These are phyloP conservation scores for Knufia petricola DNA, from an alignment of 2,329 filamentous ascomycete genomes.

Conservation along the genomic window DNA sequence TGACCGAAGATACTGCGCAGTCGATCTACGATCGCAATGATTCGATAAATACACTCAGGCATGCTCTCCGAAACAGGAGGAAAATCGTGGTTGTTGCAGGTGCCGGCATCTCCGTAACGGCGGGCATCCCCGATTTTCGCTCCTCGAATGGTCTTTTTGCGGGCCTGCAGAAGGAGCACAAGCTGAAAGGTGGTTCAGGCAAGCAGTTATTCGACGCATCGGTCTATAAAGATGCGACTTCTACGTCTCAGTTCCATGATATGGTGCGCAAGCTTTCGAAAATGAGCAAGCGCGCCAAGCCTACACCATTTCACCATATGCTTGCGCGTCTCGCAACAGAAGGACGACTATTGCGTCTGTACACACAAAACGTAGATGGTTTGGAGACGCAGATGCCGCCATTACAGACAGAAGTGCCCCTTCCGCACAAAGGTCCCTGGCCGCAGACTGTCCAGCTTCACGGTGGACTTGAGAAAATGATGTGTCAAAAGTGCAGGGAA, in stretches of 20 bases:
- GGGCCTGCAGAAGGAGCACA: constrained; percentile 74
- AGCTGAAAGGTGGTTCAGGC: constrained; percentile 72
- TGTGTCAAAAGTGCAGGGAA: constrained; percentile 82
- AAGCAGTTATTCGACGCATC: constrained; percentile 96
- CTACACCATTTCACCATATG: constrained; percentile 87
- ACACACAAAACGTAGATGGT: constrained; percentile 94
- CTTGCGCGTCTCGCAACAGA: constrained; percentile 82
- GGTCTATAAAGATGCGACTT: constrained; percentile 84
- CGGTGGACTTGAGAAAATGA: constrained; percentile 89
- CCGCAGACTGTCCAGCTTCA: constrained; percentile 88
- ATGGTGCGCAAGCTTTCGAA: constrained; percentile 88
- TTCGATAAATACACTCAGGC: constrained; percentile 60
- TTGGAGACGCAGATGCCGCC: constrained; percentile 79
- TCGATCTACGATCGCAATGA: constrained; percentile 43
- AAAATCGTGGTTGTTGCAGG: constrained; percentile 96
- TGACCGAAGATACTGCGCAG: constrained; percentile 35
- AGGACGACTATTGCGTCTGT: constrained; percentile 76
- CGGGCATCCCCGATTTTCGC: constrained; percentile 93
- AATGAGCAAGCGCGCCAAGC: constrained; percentile 64
- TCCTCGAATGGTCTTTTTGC: constrained; percentile 85
- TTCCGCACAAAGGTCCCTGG: constrained; percentile 82
- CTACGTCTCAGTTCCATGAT: constrained; percentile 84
- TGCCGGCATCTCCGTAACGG: constrained; percentile 92
- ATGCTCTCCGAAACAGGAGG: constrained; percentile 73
- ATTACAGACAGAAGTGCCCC: constrained; percentile 67